These are phyloP conservation scores for Candida sanyiensis DNA, from an alignment of 805 yeast genomes.

Conservation along the genomic window DNA sequence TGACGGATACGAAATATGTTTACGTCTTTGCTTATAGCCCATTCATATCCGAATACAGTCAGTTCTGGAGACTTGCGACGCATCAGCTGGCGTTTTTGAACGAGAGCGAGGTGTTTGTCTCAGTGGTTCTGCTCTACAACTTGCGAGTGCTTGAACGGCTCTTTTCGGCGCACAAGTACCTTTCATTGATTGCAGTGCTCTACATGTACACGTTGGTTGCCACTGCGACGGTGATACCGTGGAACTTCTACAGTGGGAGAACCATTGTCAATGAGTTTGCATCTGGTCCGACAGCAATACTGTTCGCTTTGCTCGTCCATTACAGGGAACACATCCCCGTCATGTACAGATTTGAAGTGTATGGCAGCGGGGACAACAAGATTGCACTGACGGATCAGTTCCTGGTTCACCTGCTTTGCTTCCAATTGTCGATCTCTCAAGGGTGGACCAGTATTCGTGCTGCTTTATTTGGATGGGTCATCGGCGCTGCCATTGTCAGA, in stretches of 20 bases:
- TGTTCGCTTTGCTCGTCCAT: conserved; percentile 32
- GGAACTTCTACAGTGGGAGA: conserved; percentile 20
- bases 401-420: conserved; percentile 28
- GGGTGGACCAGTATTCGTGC: conserved; percentile 25
- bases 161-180: conserved; percentile 32
- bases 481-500: conserved; percentile 30
- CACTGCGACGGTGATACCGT: conserved; percentile 8
- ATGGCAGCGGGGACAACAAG: conserved; percentile 14
- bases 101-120: conserved; percentile 32
- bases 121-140: conserved; percentile 32
- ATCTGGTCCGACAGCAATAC: conserved; percentile 30
- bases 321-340: conserved; percentile 35
- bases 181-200: conserved; percentile 18
- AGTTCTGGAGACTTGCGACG: conserved; percentile 25
- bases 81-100: conserved; percentile 23
- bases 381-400: conserved; percentile 29
- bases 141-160: conserved; percentile 34
- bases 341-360: conserved; percentile 32
- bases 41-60: conserved; percentile 29
- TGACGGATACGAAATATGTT: conserved; percentile 32
- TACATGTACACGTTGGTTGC: conserved; percentile 16
- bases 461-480: conserved; percentile 31
- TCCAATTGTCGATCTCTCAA: conserved; percentile 30
- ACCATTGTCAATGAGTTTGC: conserved; percentile 14
- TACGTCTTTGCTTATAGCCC: conserved; percentile 30